Percentiles rank a stretch among this genome's conserved stretches.
phyloP scores from a whole-genome alignment of 148 eudicot genomes.

The Chenopodium suecicum region DNA sequence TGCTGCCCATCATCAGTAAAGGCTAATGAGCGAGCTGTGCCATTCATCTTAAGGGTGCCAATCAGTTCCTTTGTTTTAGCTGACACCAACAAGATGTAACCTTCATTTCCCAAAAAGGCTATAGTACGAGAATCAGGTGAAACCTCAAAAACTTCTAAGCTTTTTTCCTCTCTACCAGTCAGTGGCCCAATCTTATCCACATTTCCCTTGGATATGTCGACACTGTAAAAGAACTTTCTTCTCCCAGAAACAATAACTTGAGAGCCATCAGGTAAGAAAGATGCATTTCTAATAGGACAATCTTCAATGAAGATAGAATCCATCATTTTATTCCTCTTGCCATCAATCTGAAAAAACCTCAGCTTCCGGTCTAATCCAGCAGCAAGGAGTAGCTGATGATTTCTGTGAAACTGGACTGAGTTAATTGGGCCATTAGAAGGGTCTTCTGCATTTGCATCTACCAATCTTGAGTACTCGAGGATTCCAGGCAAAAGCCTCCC shows the following conservation, averaged over 20 bases:
- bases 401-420: slow-evolving; percentile 88
- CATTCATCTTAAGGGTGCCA: slow-evolving; percentile 91
- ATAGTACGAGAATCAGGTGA: slow-evolving; percentile 92
- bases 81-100: slow-evolving; percentile 80
- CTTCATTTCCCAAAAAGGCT: slow-evolving; percentile 89
- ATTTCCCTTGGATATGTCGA: slow-evolving; percentile 71
- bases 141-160: slow-evolving; percentile 80
- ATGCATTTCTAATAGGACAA: slow-evolving; percentile 71
- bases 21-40: slow-evolving; percentile 77
- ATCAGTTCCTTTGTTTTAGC: slow-evolving; percentile 79
- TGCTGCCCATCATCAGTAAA: slow-evolving; percentile 65
- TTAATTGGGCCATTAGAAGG: slow-evolving; percentile 55
- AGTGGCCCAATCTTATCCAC: slow-evolving; percentile 76
- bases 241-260: slow-evolving; percentile 74
- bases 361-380: slow-evolving; percentile 70
- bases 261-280: slow-evolving; percentile 88
- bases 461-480: slow-evolving; percentile 68
- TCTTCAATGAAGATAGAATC: slow-evolving; percentile 79
- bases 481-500: slow-evolving; percentile 68
- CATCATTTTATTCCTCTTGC: slow-evolving; percentile 71
- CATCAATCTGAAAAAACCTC: slow-evolving; percentile 89
- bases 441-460: slow-evolving; percentile 70
- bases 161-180: slow-evolving; percentile 88
- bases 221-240: slow-evolving; percentile 84
- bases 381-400: slow-evolving; percentile 80